Base-by-base conservation (phyloP, 2,329 filamentous ascomycete genomes). In the Xylariaceae sp. region DNA sequence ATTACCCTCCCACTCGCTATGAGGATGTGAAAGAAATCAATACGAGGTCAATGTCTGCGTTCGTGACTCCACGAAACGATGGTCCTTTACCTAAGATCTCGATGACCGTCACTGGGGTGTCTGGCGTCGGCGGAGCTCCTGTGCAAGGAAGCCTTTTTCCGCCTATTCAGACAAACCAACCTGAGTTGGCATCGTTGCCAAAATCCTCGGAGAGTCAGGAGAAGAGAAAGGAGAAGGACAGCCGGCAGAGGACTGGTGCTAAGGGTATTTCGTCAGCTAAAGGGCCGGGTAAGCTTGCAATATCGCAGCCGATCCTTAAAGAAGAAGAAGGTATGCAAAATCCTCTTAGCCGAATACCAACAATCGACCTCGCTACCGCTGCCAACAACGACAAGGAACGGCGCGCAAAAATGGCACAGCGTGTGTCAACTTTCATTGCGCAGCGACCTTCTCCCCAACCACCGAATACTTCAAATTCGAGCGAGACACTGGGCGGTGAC, bases 351-450 rank as follows among this genome's bases (percentile, higher is more conserved):
- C 63, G 56, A 20, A 71, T 72, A 32, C 64, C 64, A 19, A 83
- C 80, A 0, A 71, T 83, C 26, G 81, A 81, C 50, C 71, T 85
- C 32, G 73, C 75, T 9, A 78, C 78, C 1, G 81, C 82, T 2
- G 77, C 74, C 0, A 72, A 64, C 56, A 75, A 77, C 14, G 80
- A 85, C 43, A 76, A 67, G 56, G 73, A 79, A 50, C 74, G 77
- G 47, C 72, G 79, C 16, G 74, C 71, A 4, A 70, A 71, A 49
- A 40, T 64, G 46, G 62, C 60, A 23, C 60, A 66, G 16, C 61
- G 67, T 16, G 66, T 68, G 1, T 71, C 74, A 2, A 68, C 64
- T 40, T 63, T 74, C 3, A 65, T 73, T 37, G 71, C 73, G 19
- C 66, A 69, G 40, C 73, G 74, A 2, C 71, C 73, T 2, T 73